These are phyloP conservation scores for Cornus controversa DNA, from an alignment of 148 eudicot genomes.

Conservation along the genomic window DNA sequence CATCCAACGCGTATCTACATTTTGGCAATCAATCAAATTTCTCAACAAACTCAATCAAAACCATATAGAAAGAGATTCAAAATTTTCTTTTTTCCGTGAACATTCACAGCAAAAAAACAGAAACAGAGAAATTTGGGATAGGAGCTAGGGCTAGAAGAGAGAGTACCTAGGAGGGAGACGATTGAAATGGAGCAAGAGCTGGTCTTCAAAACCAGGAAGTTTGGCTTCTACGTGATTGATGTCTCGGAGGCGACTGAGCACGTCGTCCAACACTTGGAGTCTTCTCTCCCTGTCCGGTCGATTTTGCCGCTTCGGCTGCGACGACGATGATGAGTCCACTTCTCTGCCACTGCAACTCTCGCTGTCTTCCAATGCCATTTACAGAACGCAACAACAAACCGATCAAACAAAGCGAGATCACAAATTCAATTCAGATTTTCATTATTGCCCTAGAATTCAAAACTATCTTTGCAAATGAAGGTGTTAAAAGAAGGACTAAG, in stretches of 20 bases:
- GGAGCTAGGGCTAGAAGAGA: background rate
- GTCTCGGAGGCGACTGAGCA: conserved; percentile 38
- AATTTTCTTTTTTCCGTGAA: background rate
- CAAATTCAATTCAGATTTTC: background rate
- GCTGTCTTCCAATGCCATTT: conserved; percentile 56
- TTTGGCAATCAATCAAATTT: background rate
- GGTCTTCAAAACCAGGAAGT: conserved; percentile 50
- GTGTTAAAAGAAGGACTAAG: no score
- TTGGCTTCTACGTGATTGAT: conserved; percentile 37
- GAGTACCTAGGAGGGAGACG: conserved; percentile 56
- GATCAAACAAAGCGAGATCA: background rate
- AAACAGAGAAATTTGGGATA: background rate
- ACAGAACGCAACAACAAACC: background rate
- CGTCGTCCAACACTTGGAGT: conserved; percentile 47
- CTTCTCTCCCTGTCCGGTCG: conserved; percentile 13
- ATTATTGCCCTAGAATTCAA: background rate
- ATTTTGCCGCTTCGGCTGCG: conserved; percentile 23
- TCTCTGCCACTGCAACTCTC: conserved; percentile 60
- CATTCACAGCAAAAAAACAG: background rate
- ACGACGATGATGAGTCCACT: conserved; percentile 22
- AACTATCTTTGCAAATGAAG: background rate
- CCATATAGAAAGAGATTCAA: no score
- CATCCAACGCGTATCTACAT: conserved; percentile 58
- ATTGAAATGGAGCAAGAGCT: conserved; percentile 66
- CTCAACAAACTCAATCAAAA: no score